These are phyloP conservation scores for Candida silvatica DNA, from an alignment of 805 yeast species.

Conservation along the genomic window DNA sequence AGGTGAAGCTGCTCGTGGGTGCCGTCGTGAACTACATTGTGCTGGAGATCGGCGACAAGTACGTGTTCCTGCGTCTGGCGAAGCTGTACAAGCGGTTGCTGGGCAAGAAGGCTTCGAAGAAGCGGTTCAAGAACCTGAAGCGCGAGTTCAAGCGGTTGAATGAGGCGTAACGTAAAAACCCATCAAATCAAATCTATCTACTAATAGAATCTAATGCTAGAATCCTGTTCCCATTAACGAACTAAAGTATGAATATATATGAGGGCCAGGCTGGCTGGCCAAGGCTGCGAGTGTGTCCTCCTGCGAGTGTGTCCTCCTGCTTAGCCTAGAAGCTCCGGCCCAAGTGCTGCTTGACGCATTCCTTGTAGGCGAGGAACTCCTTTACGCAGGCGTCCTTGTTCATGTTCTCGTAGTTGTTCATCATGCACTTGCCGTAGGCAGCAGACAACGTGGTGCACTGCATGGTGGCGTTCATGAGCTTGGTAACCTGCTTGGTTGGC, in stretches of 20 bases:
- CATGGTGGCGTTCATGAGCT: conserved; percentile 22
- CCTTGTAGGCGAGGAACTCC: conserved; percentile 41
- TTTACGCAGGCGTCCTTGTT: conserved; percentile 41
- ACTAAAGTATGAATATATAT: too few species aligned
- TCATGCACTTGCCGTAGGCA: conserved; percentile 48
- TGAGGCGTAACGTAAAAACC: background rate
- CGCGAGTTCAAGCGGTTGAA: conserved; percentile 17
- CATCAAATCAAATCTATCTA: too few species aligned
- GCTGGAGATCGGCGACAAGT: conserved; percentile 37
- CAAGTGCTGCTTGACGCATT: conserved; percentile 35
- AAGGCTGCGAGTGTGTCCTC: too few species aligned
- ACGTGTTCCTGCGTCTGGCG: conserved; percentile 34
- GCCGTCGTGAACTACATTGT: conserved; percentile 41
- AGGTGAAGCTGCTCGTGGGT: conserved; percentile 36
- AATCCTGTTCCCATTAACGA: too few species aligned
- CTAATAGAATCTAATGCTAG: too few species aligned
- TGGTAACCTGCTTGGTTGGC: conserved; percentile 22
- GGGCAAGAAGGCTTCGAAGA: conserved; percentile 22
- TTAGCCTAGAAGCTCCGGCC: conserved; percentile 13
- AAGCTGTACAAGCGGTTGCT: conserved; percentile 27
- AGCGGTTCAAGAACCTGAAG: conserved; percentile 29
- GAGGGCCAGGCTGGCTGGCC: too few species aligned
- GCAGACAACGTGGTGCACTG: conserved; percentile 21
- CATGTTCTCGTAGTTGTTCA: conserved; percentile 40
- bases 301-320: background rate